phyloP scores from a whole-genome alignment of 352 stramenopile genomes.

The Globisporangium acanthophoron region DNA sequence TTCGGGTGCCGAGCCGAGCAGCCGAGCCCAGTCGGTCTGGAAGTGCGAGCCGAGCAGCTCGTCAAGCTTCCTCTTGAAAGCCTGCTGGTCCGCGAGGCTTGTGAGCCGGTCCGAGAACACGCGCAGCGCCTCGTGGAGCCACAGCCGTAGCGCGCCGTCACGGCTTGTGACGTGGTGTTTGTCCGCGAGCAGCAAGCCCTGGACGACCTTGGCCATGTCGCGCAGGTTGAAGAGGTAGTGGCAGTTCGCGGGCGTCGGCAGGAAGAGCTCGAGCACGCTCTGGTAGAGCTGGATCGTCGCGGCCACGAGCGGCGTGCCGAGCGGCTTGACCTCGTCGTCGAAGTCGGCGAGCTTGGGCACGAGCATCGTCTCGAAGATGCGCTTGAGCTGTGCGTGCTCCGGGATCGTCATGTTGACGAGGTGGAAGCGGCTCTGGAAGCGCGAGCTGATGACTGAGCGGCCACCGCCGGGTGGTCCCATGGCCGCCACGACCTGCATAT shows the following conservation, averaged over 20 bases:
- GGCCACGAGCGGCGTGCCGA: constrained; percentile 58
- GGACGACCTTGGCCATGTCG: constrained; percentile 87
- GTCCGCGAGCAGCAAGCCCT: constrained; percentile 74
- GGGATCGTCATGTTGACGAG: constrained; percentile 89
- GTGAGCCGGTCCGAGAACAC: constrained; percentile 92
- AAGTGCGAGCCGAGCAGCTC: constrained; percentile 73
- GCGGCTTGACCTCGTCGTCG: constrained; percentile 85
- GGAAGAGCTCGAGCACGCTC: constrained; percentile 72
- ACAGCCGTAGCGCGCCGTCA: constrained; percentile 78
- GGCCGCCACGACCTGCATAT: constrained; percentile 87
- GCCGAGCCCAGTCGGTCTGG: constrained; percentile 67
- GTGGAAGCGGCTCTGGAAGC: constrained; percentile 90
- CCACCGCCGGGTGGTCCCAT: constrained; percentile 88
- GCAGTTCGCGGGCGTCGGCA: constrained; percentile 87
- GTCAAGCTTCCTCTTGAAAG: constrained; percentile 86
- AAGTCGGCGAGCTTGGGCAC: constrained; percentile 82
- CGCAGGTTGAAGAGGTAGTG: constrained; percentile 89
- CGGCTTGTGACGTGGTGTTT: constrained; percentile 65
- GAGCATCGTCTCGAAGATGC: constrained; percentile 89
- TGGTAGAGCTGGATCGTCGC: constrained; percentile 88
- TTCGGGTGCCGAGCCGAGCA: constrained; percentile 53
- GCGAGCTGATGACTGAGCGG: constrained; percentile 82
- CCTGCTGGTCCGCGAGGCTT: constrained; percentile 79
- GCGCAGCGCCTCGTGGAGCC: constrained; percentile 87
- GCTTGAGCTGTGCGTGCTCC: constrained; percentile 75